Conservation (phyloP, 495 filamentous ascomycete genomes). For the Pyrenula massariospora region DNA sequence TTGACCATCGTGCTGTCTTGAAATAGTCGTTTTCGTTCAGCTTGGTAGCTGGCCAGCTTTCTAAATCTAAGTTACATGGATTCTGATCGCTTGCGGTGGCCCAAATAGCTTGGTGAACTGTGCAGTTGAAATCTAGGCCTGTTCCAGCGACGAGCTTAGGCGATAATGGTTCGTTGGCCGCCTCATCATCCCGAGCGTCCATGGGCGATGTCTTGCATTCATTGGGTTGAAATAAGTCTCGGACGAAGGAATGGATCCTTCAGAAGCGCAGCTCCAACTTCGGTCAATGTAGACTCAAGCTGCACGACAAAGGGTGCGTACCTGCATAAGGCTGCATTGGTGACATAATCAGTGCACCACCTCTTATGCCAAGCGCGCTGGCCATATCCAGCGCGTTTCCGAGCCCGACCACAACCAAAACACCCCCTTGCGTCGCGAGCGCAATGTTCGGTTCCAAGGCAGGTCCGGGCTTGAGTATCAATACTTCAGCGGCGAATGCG, state of each 20-base stretch:
- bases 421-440: background rate
- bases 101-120: background rate
- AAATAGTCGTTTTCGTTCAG: conserved; percentile 30
- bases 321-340: background rate
- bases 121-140: background rate
- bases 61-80: background rate
- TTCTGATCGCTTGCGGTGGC: background rate
- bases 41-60: background rate
- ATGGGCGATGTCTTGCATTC: background rate
- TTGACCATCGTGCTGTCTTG: conserved; percentile 48
- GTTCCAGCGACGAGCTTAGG: background rate
- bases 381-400: background rate
- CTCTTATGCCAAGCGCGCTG: background rate
- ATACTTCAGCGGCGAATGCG: background rate
- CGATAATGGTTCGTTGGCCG: background rate
- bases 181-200: background rate
- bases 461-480: background rate
- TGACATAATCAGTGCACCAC: background rate
- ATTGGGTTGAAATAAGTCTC: too few relatives aligned
- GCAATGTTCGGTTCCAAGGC: background rate
- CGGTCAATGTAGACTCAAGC: too few relatives aligned
- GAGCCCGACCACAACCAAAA: background rate
- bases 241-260: too few relatives aligned
- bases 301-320: too few relatives aligned
- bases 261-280: too few relatives aligned